A percentile compares a stretch with the other conserved stretches of the same genome.
These are phyloP conservation scores for Geotrichum candidum DNA, from an alignment of 1,139 yeast genomes.

Conservation along the genomic window DNA sequence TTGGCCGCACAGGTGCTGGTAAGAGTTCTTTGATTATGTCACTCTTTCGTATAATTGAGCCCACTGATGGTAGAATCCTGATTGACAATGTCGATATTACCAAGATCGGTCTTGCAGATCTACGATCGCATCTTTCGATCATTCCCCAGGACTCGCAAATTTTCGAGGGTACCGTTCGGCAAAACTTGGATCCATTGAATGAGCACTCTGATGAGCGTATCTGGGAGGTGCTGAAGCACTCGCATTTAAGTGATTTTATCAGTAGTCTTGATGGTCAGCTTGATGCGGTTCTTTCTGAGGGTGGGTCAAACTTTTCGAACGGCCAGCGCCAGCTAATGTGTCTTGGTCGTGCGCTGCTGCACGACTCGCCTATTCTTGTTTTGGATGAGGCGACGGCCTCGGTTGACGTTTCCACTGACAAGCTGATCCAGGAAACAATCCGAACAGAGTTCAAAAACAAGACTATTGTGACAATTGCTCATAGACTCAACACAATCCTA, in stretches of 20 bases:
- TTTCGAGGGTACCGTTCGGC: constrained; percentile 59
- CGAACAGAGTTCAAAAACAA: constrained; percentile 55
- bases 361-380: constrained; percentile 55
- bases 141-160: constrained; percentile 75
- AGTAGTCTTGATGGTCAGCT: constrained; percentile 35
- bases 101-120: constrained; percentile 50
- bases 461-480: constrained; percentile 77
- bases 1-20: constrained; percentile 86
- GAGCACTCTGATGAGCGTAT: constrained; percentile 46
- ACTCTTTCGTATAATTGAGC: constrained; percentile 66
- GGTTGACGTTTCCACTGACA: constrained; percentile 75
- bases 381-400: constrained; percentile 86
- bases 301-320: constrained; percentile 67
- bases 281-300: constrained; percentile 50
- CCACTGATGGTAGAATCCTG: constrained; percentile 48
- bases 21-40: constrained; percentile 68
- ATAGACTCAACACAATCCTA: constrained; percentile 73
- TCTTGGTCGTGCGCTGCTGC: constrained; percentile 64
- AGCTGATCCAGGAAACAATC: constrained; percentile 67
- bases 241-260: constrained; percentile 77
- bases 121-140: constrained; percentile 56
- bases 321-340: constrained; percentile 78
- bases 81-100: constrained; percentile 58
- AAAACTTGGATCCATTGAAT: constrained; percentile 61
- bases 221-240: constrained; percentile 68